phyloP scores from a whole-genome alignment of 78 protist species.

The Dictyostelium discoideum region dicty_2.7 NC_007089.4:273501-274000 shows the following conservation, averaged over 20 bases:
- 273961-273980: conserved; percentile 83
- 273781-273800: conserved; percentile 52
- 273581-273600: conserved; percentile 92
- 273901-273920: conserved; percentile 97
- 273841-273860: conserved; percentile 89
- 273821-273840: conserved; percentile 90
- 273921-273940: conserved; percentile 92
- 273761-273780: conserved; percentile 80
- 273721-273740: conserved; percentile 95
- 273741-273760: conserved; percentile 84
- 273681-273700: conserved; percentile 88
- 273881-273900: conserved; percentile 97
- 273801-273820: conserved; percentile 78
- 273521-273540: background rate
- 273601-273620: conserved; percentile 79
- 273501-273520: background rate
- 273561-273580: conserved; percentile 61
- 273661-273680: conserved; percentile 96
- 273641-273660: conserved; percentile 98
- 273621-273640: conserved; percentile 94
- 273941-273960: conserved; percentile 87
- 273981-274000: conserved; percentile 95
- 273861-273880: conserved; percentile 91
- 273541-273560: conserved; percentile 10
- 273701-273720: conserved; percentile 94